Evolutionary conservation across 345 rosid species (phyloP).

Genomic region (Eucalyptus pumila): DNA sequence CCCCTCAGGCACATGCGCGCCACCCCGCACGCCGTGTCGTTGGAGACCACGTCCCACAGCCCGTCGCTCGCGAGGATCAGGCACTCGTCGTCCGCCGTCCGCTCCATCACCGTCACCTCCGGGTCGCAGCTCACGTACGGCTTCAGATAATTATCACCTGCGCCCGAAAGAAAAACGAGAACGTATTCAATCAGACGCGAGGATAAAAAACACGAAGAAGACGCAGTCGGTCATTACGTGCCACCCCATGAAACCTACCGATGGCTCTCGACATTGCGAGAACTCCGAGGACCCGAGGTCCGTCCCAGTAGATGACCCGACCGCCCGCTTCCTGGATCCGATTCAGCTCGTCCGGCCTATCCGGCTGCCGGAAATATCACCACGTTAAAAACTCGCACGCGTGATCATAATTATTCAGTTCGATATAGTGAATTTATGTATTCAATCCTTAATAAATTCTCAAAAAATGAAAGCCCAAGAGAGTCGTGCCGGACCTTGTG

Average conservation of each 20-base stretch:
- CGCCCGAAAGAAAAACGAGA: background rate
- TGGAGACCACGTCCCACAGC: conserved; percentile 88
- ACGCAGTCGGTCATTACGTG: background rate
- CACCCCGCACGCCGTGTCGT: conserved; percentile 65
- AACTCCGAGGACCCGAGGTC: conserved; percentile 74
- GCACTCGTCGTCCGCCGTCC: conserved; percentile 68
- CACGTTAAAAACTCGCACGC: background rate
- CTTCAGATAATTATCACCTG: conserved; percentile 82
- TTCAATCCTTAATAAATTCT: background rate
- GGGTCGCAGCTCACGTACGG: conserved; percentile 84
- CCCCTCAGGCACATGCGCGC: conserved; percentile 49
- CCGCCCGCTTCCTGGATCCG: conserved; percentile 82
- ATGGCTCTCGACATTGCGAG: conserved; percentile 92
- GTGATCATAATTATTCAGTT: background rate
- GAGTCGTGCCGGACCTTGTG: conserved; percentile 44
- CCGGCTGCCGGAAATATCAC: conserved; percentile 38
- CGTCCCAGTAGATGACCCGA: conserved; percentile 85
- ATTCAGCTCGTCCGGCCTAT: conserved; percentile 72
- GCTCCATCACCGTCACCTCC: conserved; percentile 54
- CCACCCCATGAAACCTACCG: conserved; percentile 18
- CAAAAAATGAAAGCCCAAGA: background rate
- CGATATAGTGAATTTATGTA: background rate
- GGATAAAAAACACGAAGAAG: background rate
- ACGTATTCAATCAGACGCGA: background rate
- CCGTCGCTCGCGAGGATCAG: conserved; percentile 81